phyloP scores from a whole-genome alignment of 148 eudicot species.

The Fagopyrum homotropicum region DNA sequence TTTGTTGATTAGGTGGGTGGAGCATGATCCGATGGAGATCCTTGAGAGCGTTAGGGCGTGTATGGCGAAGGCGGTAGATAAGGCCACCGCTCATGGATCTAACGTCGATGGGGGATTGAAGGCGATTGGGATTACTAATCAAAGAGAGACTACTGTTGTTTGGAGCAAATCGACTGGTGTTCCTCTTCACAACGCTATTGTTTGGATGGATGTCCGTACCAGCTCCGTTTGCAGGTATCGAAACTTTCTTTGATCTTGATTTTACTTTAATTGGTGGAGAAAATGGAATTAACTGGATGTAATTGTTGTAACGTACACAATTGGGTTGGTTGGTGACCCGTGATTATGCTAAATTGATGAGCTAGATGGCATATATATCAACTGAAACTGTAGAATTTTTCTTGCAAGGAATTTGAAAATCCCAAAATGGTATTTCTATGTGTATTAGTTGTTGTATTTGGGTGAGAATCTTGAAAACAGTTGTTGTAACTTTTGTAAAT shows the following conservation, averaged over 20 bases:
- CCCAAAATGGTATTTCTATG: neutral
- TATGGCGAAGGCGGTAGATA: slow-evolving; percentile 76
- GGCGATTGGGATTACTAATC: slow-evolving; percentile 94
- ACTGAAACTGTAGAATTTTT: neutral
- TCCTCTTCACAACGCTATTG: slow-evolving; percentile 87
- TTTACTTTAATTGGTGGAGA: neutral
- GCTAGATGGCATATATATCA: neutral
- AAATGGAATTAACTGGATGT: neutral
- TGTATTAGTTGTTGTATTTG: neutral
- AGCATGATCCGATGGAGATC: slow-evolving; percentile 99
- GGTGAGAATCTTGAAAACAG: neutral
- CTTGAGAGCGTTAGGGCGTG: slow-evolving; percentile 84
- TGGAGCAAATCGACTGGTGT: slow-evolving; percentile 92
- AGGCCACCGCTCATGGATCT: slow-evolving; percentile 81
- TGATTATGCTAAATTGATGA: neutral
- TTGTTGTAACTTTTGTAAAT: neutral
- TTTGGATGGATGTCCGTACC: slow-evolving; percentile 99
- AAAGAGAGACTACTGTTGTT: slow-evolving; percentile 84
- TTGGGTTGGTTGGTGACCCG: no score
- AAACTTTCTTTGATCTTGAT: neutral
- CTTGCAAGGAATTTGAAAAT: neutral
- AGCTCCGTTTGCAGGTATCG: slow-evolving; percentile 85
- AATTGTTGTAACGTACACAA: no score
- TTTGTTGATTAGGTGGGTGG: slow-evolving; percentile 70
- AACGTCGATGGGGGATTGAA: slow-evolving; percentile 85